These are phyloP conservation scores for Wilhelminamyces savonicus DNA, from an alignment of 805 yeast species.

Conservation along the genomic window DNA sequence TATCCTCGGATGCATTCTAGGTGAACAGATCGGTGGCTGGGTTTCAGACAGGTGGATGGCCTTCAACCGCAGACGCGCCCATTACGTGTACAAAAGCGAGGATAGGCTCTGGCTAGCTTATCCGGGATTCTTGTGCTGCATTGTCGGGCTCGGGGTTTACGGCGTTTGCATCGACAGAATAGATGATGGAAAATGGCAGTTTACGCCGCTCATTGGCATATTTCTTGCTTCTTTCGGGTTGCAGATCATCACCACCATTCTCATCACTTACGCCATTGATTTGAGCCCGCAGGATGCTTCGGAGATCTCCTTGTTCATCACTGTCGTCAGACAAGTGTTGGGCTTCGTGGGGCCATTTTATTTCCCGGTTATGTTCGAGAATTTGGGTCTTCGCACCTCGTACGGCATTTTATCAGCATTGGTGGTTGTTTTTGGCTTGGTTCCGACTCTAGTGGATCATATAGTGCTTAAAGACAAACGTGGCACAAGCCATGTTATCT, in stretches of 20 bases:
- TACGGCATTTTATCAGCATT: too few species aligned
- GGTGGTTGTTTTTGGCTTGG: too few species aligned
- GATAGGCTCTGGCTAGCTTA: slow-evolving; percentile 16
- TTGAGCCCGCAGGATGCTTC: slow-evolving; percentile 8
- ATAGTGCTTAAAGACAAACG: too few species aligned
- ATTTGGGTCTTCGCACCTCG: slow-evolving; percentile 8
- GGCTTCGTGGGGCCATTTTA: slow-evolving; percentile 23
- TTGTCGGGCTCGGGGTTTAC: slow-evolving; percentile 15
- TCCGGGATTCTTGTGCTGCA: slow-evolving; percentile 11
- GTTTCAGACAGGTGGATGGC: slow-evolving; percentile 19
- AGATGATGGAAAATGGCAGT: slow-evolving; percentile 10
- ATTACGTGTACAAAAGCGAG: slow-evolving; percentile 4
- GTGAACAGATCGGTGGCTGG: slow-evolving; percentile 17
- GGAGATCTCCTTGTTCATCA: slow-evolving; percentile 15
- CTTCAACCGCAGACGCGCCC: slow-evolving; percentile 2
- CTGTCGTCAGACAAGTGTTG: slow-evolving; percentile 12
- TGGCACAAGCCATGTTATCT: too few species aligned
- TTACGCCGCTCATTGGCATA: slow-evolving; percentile 16
- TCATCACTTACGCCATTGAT: slow-evolving; percentile 17
- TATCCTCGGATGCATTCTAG: slow-evolving; percentile 15
- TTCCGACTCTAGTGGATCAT: too few species aligned
- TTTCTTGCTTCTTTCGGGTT: slow-evolving; percentile 15
- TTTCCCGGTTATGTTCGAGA: slow-evolving; percentile 17
- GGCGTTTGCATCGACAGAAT: slow-evolving; percentile 11
- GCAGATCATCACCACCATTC: slow-evolving; percentile 16